Evolutionary conservation across 2,329 filamentous ascomycete genomes (phyloP), one percentile per base, ranked within the genome.

Genomic region (Talaromyces sp.): DNA sequence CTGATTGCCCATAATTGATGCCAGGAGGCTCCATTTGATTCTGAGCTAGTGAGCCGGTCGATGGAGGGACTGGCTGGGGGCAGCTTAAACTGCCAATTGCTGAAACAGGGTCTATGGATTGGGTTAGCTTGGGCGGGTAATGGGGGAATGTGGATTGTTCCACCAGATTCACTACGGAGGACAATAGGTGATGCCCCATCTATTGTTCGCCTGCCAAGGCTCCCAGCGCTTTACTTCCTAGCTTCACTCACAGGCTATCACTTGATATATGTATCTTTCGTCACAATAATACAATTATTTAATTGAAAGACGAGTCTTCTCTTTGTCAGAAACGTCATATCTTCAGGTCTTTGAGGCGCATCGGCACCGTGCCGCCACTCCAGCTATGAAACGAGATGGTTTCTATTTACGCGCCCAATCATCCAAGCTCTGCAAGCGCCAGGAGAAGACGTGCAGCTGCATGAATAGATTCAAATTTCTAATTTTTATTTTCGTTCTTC

Each of bases 81-180:
- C 8, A 4, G 32, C 36, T 20, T 29, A 37, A 40, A 46, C 17
- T 16, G 33, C n/a, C 3, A 6, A 37, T 29, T 37, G 46, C 8
- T 62, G 61, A 64, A 64, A 64, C 61, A 16, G 33, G 22, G 30
- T 46, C 46, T 16, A 13, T 36, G 11, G 29, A 14, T 41, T 2
- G 33, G 33, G 13, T 24, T 29, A 13, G 8, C 16, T 20, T 43
- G 30, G 44, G 52, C 47, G 41, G 35, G 14, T 42, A 51, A 24
- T 9, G 30, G 14, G 11, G 13, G 17, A 10, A 8, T 20, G 20
- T 19, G 27, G 13, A 14, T 32, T 35, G 19, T 47, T 22, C 6
- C n/a, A n/a, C n/a, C n/a, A n/a, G n/a, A n/a, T n/a, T n/a, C n/a
- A n/a, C n/a, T n/a, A n/a, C n/a, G n/a, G n/a, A n/a, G n/a, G n/a